These are phyloP conservation scores for Hydrangea macrophylla DNA, from an alignment of 148 eudicot genomes.

Conservation along the genomic window DNA sequence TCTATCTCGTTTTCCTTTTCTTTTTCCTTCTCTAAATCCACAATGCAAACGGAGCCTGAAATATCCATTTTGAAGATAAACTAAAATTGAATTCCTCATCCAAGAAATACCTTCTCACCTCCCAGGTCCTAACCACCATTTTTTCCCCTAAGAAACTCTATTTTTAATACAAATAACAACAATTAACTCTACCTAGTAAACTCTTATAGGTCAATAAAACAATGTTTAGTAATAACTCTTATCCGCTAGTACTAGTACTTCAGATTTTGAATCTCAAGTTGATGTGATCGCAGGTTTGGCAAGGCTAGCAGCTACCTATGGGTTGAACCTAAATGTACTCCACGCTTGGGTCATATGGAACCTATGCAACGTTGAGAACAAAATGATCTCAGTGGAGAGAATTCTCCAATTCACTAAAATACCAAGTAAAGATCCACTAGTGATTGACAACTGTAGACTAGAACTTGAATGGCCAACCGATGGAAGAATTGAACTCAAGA, in stretches of 20 bases:
- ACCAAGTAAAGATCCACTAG: constrained; percentile 73
- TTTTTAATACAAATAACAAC: no score
- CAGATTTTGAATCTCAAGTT: background rate
- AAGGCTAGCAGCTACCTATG: constrained; percentile 86
- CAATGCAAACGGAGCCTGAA: no score
- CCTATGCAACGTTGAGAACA: constrained; percentile 91
- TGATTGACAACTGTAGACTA: constrained; percentile 57
- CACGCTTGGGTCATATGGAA: constrained; percentile 99
- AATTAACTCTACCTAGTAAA: background rate
- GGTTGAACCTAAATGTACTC: constrained; percentile 70
- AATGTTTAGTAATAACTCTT: background rate
- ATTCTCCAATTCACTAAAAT: constrained; percentile 61
- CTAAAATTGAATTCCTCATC: no score
- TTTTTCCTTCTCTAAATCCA: no score
- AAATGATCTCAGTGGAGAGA: constrained; percentile 91
- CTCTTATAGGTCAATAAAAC: background rate
- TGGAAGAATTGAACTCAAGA: constrained; percentile 56
- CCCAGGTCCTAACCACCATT: background rate
- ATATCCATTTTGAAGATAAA: no score
- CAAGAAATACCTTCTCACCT: no score
- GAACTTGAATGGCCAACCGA: constrained; percentile 65
- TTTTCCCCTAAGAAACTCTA: no score
- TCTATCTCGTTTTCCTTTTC: no score
- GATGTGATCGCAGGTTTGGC: constrained; percentile 57
- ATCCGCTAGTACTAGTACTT: background rate